Evolutionary conservation across 192 early-diverging fungal genomes (phyloP).

Genomic region (Entomortierella lignicola): DNA sequence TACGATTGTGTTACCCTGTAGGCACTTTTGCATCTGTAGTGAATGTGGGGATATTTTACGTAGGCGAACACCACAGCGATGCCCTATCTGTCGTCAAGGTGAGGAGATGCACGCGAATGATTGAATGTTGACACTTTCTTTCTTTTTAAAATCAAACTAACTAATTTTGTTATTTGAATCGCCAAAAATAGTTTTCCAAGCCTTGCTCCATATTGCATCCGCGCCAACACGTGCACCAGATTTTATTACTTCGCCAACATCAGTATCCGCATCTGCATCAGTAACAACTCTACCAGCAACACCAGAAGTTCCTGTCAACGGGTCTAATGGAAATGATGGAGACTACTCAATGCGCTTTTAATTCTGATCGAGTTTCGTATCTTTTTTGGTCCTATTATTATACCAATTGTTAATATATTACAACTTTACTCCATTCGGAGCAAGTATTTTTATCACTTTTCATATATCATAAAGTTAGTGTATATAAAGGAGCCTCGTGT

Average conservation of each 20-base stretch:
- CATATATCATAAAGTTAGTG: no score
- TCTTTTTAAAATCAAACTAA: no score
- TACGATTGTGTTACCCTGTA: constrained; percentile 80
- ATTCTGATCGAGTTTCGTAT: background rate
- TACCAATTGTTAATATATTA: no score
- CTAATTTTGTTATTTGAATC: no score
- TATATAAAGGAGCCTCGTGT: no score
- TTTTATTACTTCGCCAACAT: constrained; percentile 13
- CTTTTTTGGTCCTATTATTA: background rate
- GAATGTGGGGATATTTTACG: constrained; percentile 78
- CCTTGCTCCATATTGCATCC: constrained; percentile 45
- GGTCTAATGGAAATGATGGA: background rate
- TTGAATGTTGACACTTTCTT: no score
- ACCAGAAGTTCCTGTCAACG: background rate
- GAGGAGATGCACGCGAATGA: no score
- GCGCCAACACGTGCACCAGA: constrained; percentile 21
- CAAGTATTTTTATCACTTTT: no score
- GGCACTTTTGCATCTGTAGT: constrained; percentile 85
- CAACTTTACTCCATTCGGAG: no score
- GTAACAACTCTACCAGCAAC: no score
- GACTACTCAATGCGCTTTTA: background rate
- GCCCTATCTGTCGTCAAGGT: constrained; percentile 54
- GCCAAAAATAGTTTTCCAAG: constrained; percentile 34
- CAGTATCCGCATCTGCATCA: background rate
- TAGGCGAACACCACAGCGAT: constrained; percentile 36